phyloP scores from a whole-genome alignment of 352 stramenopile species.

The Stramenopiles sp. region DNA sequence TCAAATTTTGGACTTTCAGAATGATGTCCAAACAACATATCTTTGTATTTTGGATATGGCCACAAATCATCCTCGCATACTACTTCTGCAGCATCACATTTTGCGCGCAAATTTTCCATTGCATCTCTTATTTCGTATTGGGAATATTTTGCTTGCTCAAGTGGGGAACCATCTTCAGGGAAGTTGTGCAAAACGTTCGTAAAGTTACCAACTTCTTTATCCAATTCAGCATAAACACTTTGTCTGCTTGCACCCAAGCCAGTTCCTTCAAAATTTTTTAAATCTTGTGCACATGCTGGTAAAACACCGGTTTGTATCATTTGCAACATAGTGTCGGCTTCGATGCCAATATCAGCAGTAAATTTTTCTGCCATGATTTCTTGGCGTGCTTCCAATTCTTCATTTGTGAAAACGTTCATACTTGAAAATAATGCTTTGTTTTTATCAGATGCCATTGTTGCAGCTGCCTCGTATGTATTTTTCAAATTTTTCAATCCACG shows the following conservation, averaged over 20 bases:
- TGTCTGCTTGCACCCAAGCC: slow-evolving; percentile 10
- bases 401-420: slow-evolving; percentile 38
- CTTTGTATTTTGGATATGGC: slow-evolving; percentile 19
- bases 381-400: slow-evolving; percentile 41
- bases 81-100: slow-evolving; percentile 17
- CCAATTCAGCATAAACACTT: slow-evolving; percentile 9
- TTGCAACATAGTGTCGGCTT: slow-evolving; percentile 46
- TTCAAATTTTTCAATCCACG: slow-evolving; percentile 48
- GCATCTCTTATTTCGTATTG: slow-evolving; percentile 15
- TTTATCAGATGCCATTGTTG: slow-evolving; percentile 34
- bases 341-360: slow-evolving; percentile 49
- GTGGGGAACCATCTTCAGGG: slow-evolving; percentile 9
- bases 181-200: slow-evolving; percentile 13
- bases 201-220: slow-evolving; percentile 14
- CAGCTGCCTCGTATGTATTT: slow-evolving; percentile 45
- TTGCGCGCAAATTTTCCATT: slow-evolving; percentile 14
- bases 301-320: slow-evolving; percentile 46
- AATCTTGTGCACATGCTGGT: slow-evolving; percentile 18
- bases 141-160: slow-evolving; percentile 16
- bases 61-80: slow-evolving; percentile 14
- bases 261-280: slow-evolving; percentile 14
- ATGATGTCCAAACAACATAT: slow-evolving; percentile 17
- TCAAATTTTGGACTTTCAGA: neutral
- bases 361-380: slow-evolving; percentile 51
- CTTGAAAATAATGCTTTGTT: slow-evolving; percentile 49